Evolutionary conservation across 306 rosid species (phyloP).

Genomic region (Bauhinia variegata): DNA sequence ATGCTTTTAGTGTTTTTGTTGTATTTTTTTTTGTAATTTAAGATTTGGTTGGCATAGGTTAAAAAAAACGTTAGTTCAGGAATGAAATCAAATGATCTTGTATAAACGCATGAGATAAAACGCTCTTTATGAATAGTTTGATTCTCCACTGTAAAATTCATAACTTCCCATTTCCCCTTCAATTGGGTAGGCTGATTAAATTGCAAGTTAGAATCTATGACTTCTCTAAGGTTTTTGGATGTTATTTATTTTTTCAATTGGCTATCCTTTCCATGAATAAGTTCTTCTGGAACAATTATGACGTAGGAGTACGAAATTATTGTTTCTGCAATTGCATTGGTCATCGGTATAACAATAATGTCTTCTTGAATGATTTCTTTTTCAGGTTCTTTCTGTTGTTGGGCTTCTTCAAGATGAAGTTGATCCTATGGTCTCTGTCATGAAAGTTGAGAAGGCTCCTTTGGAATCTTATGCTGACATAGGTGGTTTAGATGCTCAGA

Average conservation of each 20-base stretch:
- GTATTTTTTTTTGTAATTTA: neutral
- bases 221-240: too few species aligned
- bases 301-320: neutral
- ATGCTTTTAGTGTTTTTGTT: neutral
- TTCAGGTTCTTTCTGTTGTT: constrained; percentile 93
- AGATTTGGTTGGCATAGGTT: neutral
- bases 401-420: constrained; percentile 99
- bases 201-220: too few species aligned
- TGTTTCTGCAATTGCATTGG: neutral
- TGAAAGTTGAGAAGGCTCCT: constrained; percentile 97
- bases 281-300: neutral
- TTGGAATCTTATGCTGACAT: constrained; percentile 96
- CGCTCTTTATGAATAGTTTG: too few species aligned
- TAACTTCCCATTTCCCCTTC: too few species aligned
- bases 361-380: constrained; percentile 15
- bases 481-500: constrained; percentile 97
- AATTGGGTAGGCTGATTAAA: too few species aligned
- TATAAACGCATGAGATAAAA: too few species aligned
- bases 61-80: too few species aligned
- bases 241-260: too few species aligned
- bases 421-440: constrained; percentile 88
- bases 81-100: too few species aligned
- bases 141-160: too few species aligned
- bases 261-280: neutral
- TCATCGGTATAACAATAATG: constrained; percentile 18